Base-by-base conservation (phyloP, 768 basidiomycete species). In the Kwoniella dejecticola region DNA sequence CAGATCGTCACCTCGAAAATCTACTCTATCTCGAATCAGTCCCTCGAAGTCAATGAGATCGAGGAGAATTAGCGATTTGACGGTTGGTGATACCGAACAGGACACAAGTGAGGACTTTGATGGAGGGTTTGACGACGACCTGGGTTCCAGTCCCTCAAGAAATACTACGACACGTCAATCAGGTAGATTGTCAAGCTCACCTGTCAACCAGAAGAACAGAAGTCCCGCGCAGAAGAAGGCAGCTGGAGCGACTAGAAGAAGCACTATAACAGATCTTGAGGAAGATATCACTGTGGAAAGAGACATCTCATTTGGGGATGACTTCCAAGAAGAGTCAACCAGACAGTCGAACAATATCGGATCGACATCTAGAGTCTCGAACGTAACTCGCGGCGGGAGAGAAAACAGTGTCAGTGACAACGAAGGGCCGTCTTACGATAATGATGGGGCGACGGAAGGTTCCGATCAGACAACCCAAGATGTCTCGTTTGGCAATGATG, bases 1-100 rank as follows among this genome's bases (percentile, higher is more conserved):
- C 7, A 19, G 45, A 5, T 47, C 41, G 13, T 61, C 56, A 1
- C 49, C 52, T 23, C 60, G 64, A n/a, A 63, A 61, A 40, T 60
- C 60, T 3, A 60, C 50, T 46, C 47, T 26, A 46, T 29, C 26
- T 33, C 44, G 54, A 27, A 62, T 19, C 10, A 19, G 48, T 24
- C 36, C 47, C 24, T 26, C 50, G 10, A 31, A 24, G n/a, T 45
- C 59, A 10, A 46, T 41, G 26, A 52, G 13, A 8, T 27, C 40
- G 2, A 29, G 50, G 17, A 48, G 38, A 30, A 26, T 36, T 3
- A 40, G 62, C 29, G 62, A 60, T 23, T 36, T 55, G 12, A 38
- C 36, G 8, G 54, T 15, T 41, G 41, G 49, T 2, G 44, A 52
- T 36, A 15, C 31, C 19, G 62, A 57, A 24, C 48, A 38, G 19